Percentiles rank a stretch among this genome's conserved stretches.
Conservation (phyloP, 73 alveolate genomes). For the Tetrahymena malaccensis region DNA sequence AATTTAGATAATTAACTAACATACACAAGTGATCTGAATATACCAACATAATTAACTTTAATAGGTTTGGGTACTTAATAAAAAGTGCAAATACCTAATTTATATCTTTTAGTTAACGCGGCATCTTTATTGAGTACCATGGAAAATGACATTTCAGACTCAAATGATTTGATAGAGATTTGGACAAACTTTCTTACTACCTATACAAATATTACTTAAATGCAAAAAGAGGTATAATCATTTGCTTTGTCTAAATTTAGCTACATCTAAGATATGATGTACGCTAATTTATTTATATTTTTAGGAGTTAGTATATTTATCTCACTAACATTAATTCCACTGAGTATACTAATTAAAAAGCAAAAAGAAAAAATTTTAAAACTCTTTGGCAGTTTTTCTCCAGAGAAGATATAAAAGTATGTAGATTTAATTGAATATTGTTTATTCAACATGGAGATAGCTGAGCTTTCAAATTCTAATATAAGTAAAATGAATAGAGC, state of each 20-base stretch:
- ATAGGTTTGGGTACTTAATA: not conserved
- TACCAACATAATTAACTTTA: not conserved
- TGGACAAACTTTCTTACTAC: not conserved
- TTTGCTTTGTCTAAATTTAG: not conserved
- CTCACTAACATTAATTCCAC: not conserved
- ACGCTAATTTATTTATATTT: not conserved
- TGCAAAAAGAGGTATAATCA: not conserved
- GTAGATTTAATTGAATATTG: not conserved
- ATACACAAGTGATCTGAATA: not conserved
- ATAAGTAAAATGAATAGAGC: not conserved
- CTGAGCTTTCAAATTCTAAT: not conserved
- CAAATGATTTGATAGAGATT: not conserved
- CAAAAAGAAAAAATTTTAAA: not conserved
- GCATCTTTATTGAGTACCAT: not conserved
- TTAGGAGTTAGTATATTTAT: not conserved
- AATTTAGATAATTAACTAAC: not conserved
- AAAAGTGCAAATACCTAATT: not conserved
- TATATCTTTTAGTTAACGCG: not conserved
- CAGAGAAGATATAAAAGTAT: not conserved
- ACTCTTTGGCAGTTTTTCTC: not conserved
- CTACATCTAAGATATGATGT: not conserved
- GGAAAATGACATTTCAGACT: not conserved
- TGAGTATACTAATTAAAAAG: not conserved
- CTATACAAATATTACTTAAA: not conserved
- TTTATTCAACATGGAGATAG: not conserved